Conservation (phyloP, 345 rosid genomes). For the Euclidium syriacum region DNA sequence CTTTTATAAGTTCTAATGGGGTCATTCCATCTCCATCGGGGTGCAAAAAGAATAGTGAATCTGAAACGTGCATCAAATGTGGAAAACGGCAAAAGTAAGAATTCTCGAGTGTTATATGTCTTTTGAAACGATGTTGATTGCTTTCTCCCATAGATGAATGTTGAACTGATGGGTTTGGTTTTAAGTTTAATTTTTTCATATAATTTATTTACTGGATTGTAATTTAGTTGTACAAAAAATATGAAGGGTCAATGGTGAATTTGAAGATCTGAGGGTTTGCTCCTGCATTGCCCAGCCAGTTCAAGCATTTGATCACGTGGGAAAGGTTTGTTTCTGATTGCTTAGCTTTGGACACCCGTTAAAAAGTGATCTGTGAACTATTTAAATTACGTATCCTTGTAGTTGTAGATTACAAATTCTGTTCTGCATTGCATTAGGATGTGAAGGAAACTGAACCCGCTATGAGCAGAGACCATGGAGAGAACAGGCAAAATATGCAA, state of each 20-base stretch:
- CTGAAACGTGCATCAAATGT: slow-evolving; percentile 33
- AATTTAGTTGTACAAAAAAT: slow-evolving; percentile 9
- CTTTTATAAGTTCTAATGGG: slow-evolving; percentile 20
- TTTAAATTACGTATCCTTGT: slow-evolving; percentile 1
- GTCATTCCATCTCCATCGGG: slow-evolving; percentile 23
- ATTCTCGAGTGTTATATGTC: background rate
- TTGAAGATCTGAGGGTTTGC: slow-evolving; percentile 27
- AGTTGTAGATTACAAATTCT: background rate
- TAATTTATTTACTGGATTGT: slow-evolving; percentile 1
- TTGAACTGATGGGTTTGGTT: background rate
- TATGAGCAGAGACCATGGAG: slow-evolving; percentile 27
- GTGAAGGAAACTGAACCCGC: slow-evolving; percentile 42
- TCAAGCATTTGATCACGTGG: slow-evolving; percentile 18
- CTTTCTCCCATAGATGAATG: slow-evolving; percentile 12
- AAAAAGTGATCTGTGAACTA: background rate
- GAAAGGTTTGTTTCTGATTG: slow-evolving; percentile 35
- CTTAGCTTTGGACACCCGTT: background rate
- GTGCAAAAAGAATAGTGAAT: slow-evolving; percentile 15
- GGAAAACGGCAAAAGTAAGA: slow-evolving; percentile 53
- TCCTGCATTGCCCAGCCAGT: slow-evolving; percentile 29
- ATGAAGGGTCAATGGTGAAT: slow-evolving; percentile 37
- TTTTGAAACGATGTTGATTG: background rate
- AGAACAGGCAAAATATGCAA: slow-evolving; percentile 23
- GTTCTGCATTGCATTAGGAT: slow-evolving; percentile 51
- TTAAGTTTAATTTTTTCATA: too few species aligned